Evolutionary conservation across 768 basidiomycete genomes (phyloP), one percentile per base, ranked within the genome.

Genomic region (Suillus tomentosus): DNA sequence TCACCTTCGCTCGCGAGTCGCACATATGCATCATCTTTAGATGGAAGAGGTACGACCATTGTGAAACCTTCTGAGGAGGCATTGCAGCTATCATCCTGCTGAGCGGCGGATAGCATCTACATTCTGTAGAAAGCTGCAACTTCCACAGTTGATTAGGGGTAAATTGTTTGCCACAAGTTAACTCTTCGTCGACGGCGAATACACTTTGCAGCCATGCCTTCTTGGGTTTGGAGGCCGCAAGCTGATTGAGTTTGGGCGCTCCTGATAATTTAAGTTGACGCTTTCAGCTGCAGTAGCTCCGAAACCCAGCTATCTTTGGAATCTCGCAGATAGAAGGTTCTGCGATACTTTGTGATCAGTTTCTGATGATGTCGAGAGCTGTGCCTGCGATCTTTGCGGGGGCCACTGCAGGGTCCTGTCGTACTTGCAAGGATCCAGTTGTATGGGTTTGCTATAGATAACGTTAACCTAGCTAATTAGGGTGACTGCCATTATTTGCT

Each of bases 341-440:
- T 27, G 6, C 24, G 5, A 51, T 24, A 11, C 19, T 31, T 31
- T 31, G 31, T 54, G 31, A 34, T n/a, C 10, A 19, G 31, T 54
- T 34, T 54, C 31, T 34, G 19, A 34, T 34, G 5, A 19, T 10
- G 31, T 17, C 5, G 27, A 53, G 51, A 31, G 15, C 31, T 36
- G 34, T 54, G 53, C 53, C 53, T 36, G 53, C 53, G 53, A 36
- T 17, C 10, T 36, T n/a, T n/a, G 31, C 53, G 53, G 53, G n/a
- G 53, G 53, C 27, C 27, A 24, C 50, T 15, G 31, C 27, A 27
- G 50, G 15, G 31, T 31, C 31, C 31, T 31, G 31, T 14, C 15
- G 50, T 51, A 51, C 50, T 31, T 15, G 7, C 15, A 53, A 31
- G 53, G n/a, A 53, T 11, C 19, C 5, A 5, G 31, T 19, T 53